Percentiles rank a stretch among this genome's conserved stretches.
Evolutionary conservation across 257 asterid species (phyloP).

Genomic region (Solanum boliviense): DNA sequence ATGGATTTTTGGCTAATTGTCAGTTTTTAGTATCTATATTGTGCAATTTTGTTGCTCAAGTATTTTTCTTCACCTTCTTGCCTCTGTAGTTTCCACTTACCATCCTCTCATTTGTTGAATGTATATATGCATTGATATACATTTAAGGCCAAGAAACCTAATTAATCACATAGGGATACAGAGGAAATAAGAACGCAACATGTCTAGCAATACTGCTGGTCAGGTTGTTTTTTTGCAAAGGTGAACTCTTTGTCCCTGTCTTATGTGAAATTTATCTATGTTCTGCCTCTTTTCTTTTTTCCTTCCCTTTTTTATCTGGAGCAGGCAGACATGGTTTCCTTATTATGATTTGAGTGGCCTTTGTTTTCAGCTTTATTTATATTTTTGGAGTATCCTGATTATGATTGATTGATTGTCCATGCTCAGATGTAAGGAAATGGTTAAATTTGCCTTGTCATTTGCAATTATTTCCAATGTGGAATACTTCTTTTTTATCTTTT

Average conservation of each 20-base stretch:
- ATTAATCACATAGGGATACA: background rate
- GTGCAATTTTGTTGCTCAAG: background rate
- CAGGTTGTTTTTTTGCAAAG: background rate
- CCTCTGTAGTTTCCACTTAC: background rate
- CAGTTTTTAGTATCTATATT: background rate
- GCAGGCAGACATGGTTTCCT: background rate
- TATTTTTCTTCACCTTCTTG: background rate
- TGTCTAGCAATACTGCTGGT: background rate
- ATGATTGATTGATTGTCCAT: background rate
- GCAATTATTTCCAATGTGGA: background rate
- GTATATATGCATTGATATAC: background rate
- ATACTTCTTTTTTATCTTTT: background rate
- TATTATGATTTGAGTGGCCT: background rate
- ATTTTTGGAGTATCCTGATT: background rate
- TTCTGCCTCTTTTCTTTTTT: background rate
- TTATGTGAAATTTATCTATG: background rate
- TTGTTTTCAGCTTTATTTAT: background rate
- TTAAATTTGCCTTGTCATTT: background rate
- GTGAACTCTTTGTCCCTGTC: background rate
- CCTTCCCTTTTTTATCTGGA: background rate
- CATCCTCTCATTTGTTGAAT: background rate
- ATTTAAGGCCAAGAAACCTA: background rate
- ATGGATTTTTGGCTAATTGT: background rate
- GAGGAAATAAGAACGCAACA: background rate
- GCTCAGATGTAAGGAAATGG: background rate